phyloP scores from a whole-genome alignment of 2,329 filamentous ascomycete genomes.

The Calcarisporium arbuscula region DNA sequence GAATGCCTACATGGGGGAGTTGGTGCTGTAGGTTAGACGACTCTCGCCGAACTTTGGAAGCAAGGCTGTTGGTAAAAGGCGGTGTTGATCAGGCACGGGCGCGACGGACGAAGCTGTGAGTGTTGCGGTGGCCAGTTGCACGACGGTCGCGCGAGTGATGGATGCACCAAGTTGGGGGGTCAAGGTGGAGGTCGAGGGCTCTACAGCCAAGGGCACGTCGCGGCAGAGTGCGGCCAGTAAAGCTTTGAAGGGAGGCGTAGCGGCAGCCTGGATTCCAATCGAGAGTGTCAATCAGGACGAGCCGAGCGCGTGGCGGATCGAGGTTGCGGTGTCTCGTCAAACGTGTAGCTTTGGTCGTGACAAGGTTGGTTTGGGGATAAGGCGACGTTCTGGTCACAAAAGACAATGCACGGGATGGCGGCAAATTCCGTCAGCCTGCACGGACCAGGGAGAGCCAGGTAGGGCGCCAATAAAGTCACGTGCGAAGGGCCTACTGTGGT shows the following conservation, averaged over 20 bases:
- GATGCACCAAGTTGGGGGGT: no score
- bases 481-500: constrained; percentile 9
- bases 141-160: no score
- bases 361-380: constrained; percentile 24
- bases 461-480: constrained; percentile 19
- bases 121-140: no score
- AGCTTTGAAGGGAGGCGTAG: constrained; percentile 8
- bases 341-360: constrained; percentile 18
- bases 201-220: no score
- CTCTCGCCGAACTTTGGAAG: no score
- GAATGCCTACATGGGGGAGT: no score
- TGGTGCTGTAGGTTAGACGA: no score
- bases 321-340: constrained; percentile 22
- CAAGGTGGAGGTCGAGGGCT: no score
- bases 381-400: constrained; percentile 19
- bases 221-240: constrained; percentile 3
- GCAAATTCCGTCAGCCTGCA: constrained; percentile 22
- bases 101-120: neutral
- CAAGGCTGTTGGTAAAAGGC: no score
- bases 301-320: constrained; percentile 15
- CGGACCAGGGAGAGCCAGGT: constrained; percentile 7
- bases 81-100: no score
- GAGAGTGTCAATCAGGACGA: constrained; percentile 8
- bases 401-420: constrained; percentile 20
- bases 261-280: constrained; percentile 16